A percentile compares a stretch with the other conserved stretches of the same genome.
phyloP scores from a whole-genome alignment of 768 basidiomycete genomes.

The Lactifluus rugatus region DNA sequence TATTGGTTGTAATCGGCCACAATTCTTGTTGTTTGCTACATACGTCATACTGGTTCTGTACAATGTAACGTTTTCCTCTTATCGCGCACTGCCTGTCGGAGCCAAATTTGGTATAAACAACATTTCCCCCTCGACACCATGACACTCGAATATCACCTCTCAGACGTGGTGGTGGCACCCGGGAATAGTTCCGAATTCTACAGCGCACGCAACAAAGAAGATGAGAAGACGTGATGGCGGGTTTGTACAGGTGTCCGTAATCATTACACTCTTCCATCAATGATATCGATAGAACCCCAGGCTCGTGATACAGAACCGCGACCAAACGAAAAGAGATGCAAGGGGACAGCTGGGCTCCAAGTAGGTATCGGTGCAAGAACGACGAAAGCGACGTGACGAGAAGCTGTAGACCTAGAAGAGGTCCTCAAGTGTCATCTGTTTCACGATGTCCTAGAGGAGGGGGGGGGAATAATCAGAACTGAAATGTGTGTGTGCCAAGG shows the following conservation, averaged over 20 bases:
- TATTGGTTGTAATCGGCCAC: constrained; percentile 10
- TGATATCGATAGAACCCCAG: constrained; percentile 9
- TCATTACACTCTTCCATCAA: constrained; percentile 12
- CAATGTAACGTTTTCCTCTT: constrained; percentile 2
- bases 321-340: not conserved
- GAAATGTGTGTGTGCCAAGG: constrained; percentile 1
- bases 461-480: not conserved
- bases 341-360: constrained; percentile 5
- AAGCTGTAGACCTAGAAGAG: constrained; percentile 46
- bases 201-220: not conserved
- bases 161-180: not conserved
- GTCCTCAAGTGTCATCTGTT: constrained; percentile 97
- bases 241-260: not conserved
- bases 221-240: constrained; percentile 1
- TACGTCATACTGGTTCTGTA: constrained; percentile 9
- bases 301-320: not conserved
- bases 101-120: not conserved
- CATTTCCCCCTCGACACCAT: not conserved
- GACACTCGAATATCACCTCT: not conserved
- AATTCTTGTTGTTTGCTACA: constrained; percentile 12
- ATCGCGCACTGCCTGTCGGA: not conserved
- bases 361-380: constrained; percentile 3
- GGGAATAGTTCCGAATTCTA: not conserved
- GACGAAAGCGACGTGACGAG: not conserved
- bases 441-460: constrained; percentile 77